A percentile compares a stretch with the other conserved stretches of the same genome.
phyloP scores from a whole-genome alignment of 1,139 yeast genomes.

The Nakaseomyces delphensis region DNA sequence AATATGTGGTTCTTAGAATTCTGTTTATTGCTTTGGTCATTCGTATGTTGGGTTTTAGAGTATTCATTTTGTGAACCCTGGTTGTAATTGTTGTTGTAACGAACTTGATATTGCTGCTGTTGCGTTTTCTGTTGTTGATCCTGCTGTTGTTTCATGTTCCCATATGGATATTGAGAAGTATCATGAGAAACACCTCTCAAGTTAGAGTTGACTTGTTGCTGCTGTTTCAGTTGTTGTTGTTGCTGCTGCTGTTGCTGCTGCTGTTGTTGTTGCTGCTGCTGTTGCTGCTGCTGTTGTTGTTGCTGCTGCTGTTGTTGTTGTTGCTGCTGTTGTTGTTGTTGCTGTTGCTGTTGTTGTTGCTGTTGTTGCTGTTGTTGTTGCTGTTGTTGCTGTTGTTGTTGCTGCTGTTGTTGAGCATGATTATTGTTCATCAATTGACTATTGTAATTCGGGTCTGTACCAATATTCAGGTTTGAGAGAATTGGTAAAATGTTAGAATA shows the following conservation, averaged over 20 bases:
- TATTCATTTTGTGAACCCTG: background rate
- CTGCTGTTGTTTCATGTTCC: conserved; percentile 8
- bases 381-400: conserved; percentile 6
- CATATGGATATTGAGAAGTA: background rate
- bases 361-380: conserved; percentile 8
- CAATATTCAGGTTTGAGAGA: background rate
- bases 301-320: conserved; percentile 14
- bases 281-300: conserved; percentile 5
- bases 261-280: conserved; percentile 6
- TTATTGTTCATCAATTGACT: conserved; percentile 6
- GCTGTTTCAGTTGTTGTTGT: conserved; percentile 12
- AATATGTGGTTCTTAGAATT: conserved; percentile 1
- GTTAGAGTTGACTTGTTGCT: conserved; percentile 4
- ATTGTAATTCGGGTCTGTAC: background rate
- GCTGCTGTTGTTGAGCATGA: conserved; percentile 2
- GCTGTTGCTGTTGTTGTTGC: conserved; percentile 14
- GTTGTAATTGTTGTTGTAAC: conserved; percentile 1
- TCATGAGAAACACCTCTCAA: background rate
- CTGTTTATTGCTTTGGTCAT: background rate
- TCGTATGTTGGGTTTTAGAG: background rate
- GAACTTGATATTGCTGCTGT: conserved; percentile 5
- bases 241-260: conserved; percentile 12
- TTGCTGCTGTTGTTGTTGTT: conserved; percentile 8
- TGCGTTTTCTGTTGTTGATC: conserved; percentile 9
- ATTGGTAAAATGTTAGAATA: conserved; percentile 3